Evolutionary conservation across 176 grass and related monocot species (phyloP), one percentile per base, ranked within the genome.

Genomic region (Bromus sterilis): DNA sequence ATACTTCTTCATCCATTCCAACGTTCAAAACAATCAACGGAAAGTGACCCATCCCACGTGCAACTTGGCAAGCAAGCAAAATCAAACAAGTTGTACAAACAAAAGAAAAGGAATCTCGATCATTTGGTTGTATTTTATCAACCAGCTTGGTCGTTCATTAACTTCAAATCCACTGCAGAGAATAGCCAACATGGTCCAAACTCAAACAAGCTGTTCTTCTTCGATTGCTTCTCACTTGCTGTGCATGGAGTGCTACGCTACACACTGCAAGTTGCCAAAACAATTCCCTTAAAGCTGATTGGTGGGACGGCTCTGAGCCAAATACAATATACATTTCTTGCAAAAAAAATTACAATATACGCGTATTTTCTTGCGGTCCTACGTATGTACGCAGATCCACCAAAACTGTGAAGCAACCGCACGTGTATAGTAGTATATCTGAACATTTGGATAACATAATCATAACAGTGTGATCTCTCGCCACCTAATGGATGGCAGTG

Each of bases 321-420:
- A 21, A 53, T 73, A 41, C 20, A 24, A 7, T 7, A 24, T 24
- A 9, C 3, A 53, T n/a, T n/a, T n/a, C n/a, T n/a, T n/a, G n/a
- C n/a, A n/a, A n/a, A n/a, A n/a, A n/a, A n/a, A n/a, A n/a, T n/a
- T 66, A 44, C 21, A 20, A 6, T 7, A 41, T 21, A 9, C 2
- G 11, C 6, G 33, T 76, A 61, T 60, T 63, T 56, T 66, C 16
- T 56, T 36, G 32, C 51, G 46, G 40, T 43, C 41, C 37, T 56
- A 67, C 31, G 25, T 84, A 83, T 13, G 33, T 60, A 40, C 12
- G n/a, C 24, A 63, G 79, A 85, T 89, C 87, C 82, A 81, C 55
- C 53, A 32, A 85, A 85, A 81, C 34, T 40, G 56, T 31, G 64
- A 81, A 85, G 82, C 77, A 64, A 89, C 42, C 26, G 42, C 82